Base-by-base conservation (phyloP, 129 eudicot genomes). In the Artemisia annua region DNA sequence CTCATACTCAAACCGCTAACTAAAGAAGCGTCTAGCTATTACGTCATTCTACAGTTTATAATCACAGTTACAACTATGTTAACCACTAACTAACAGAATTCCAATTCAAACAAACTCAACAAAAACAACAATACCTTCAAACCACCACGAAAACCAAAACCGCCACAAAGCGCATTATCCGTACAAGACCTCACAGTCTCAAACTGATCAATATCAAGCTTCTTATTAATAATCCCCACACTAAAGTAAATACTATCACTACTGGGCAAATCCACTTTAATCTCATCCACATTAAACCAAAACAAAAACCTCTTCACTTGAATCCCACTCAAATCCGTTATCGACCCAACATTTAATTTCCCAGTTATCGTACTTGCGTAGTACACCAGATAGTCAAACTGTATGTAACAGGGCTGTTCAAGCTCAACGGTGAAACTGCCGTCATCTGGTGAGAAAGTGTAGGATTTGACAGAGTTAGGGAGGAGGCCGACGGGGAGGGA, bases 401-500 rank as follows among this genome's bases (percentile, higher is more conserved):
- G 75, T 48, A 93, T 73, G 70, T 93, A 93, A 44, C 98, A 93
- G 7, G 96, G 66, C 4, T 84, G 70, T 1, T 68, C 62, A 13
- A 93, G 87, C 18, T 78, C 76, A 43, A 93, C 98, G 3, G 53
- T 82, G 81, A 93, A 89, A 15, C 52, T 49, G 1, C 98, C 98
- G 73, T 85, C 91, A 24, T 85, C 83, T 26, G 86, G 65, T 13
- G 84, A 70, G 35, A 93, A 75, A 1, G 92, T 35, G 80, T 93
- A 93, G 57, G 86, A 79, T 35, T 61, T 79, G 64, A 93, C 97
- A 70, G 90, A 87, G 65, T 86, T 84, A 0, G 97, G 98, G 2
- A 93, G 53, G 19, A 93, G 95, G 66, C 98, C 98, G 46, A 81
- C 71, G 13, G 98, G 98, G 39, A 93, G 98, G 32, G 92, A 95